phyloP scores from a whole-genome alignment of 305 asterid species.

The Petunia hybrid region DNA sequence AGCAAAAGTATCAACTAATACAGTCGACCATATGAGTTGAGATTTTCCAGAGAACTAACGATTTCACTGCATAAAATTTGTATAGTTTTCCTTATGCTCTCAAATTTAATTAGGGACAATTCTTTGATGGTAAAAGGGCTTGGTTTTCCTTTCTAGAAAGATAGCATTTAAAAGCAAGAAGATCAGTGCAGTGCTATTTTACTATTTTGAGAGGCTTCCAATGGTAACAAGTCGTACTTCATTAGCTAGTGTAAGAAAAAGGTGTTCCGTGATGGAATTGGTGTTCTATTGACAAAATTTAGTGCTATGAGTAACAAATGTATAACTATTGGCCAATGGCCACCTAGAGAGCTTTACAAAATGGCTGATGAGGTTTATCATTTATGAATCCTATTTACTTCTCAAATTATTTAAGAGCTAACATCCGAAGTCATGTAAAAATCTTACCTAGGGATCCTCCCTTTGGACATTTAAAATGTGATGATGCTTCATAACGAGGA shows the following conservation, averaged over 20 bases:
- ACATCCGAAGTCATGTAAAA: neutral
- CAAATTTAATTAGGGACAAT: neutral
- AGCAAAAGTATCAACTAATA: neutral
- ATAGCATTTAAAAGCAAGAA: neutral
- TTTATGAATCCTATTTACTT: neutral
- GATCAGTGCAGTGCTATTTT: neutral
- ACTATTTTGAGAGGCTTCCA: neutral
- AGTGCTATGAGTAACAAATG: neutral
- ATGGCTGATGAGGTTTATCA: neutral
- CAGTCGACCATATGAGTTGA: neutral
- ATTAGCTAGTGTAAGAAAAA: neutral
- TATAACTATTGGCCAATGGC: neutral
- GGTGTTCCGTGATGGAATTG: neutral
- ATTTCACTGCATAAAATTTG: neutral
- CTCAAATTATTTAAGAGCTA: neutral
- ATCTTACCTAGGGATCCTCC: neutral
- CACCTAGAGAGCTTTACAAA: constrained; percentile 1
- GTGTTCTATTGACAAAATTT: neutral
- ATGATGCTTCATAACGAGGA: neutral
- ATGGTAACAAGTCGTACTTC: neutral
- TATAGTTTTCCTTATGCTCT: neutral
- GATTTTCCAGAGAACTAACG: neutral
- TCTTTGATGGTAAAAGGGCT: neutral
- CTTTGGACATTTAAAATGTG: neutral
- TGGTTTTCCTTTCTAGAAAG: neutral